A percentile compares a stretch with the other conserved stretches of the same genome.
Evolutionary conservation across 2,329 filamentous ascomycete genomes (phyloP).

Genomic region (Cyclaneusma minus): DNA sequence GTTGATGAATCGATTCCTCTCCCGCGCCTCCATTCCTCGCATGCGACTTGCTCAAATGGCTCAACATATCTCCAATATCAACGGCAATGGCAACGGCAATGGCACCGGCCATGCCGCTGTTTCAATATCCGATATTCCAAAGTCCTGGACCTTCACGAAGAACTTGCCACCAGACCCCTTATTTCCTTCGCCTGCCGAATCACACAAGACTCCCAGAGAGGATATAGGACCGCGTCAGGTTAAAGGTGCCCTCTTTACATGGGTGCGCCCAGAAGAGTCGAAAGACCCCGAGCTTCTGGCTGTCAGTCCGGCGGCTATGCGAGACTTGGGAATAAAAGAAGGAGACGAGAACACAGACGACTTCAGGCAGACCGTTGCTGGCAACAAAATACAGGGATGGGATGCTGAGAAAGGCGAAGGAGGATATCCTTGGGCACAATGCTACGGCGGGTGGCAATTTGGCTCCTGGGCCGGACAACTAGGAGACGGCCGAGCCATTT

Average conservation of each 20-base stretch:
- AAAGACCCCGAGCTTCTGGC: constrained; percentile 65
- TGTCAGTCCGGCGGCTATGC: constrained; percentile 64
- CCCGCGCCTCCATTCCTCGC: constrained; percentile 14
- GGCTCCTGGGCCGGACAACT: constrained; percentile 93
- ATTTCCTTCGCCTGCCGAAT: constrained; percentile 67
- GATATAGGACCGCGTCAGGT: constrained; percentile 70
- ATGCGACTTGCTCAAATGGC: constrained; percentile 28
- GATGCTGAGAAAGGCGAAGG: constrained; percentile 48
- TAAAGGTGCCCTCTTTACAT: constrained; percentile 74
- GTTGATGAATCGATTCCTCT: constrained; percentile 10
- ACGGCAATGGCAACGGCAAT: constrained; percentile 9
- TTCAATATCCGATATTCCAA: constrained; percentile 39
- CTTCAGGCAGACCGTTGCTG: constrained; percentile 64
- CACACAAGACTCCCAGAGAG: constrained; percentile 66
- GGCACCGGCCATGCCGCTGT: constrained; percentile 8
- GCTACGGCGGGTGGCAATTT: constrained; percentile 73
- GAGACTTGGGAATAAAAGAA: constrained; percentile 60
- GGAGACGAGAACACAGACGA: constrained; percentile 56
- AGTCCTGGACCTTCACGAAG: constrained; percentile 50
- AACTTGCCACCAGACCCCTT: constrained; percentile 58
- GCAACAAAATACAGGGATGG: constrained; percentile 72
- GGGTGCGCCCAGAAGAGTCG: constrained; percentile 65
- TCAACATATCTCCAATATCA: constrained; percentile 21
- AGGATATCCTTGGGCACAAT: constrained; percentile 95
- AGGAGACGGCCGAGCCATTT: constrained; percentile 88